These are phyloP conservation scores for Cornus controversa DNA, from an alignment of 148 eudicot species.

Conservation along the genomic window DNA sequence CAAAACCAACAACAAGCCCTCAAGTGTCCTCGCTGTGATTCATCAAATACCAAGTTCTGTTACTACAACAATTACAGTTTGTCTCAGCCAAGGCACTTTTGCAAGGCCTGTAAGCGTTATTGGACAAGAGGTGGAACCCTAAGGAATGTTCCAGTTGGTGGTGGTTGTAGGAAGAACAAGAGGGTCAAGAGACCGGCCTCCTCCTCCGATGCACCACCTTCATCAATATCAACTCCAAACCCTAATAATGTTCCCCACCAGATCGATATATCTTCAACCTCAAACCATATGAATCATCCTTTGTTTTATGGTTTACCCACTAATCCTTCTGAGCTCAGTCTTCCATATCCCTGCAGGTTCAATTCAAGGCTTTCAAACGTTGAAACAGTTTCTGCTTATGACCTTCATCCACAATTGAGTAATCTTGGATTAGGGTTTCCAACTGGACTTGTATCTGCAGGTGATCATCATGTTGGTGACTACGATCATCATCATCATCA, in stretches of 20 bases:
- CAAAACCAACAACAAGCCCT: constrained; percentile 28
- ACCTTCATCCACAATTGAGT: constrained; percentile 40
- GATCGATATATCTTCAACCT: constrained; percentile 15
- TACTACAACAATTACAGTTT: constrained; percentile 46
- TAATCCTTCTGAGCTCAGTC: constrained; percentile 30
- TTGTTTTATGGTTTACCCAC: constrained; percentile 18
- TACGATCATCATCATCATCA: background rate
- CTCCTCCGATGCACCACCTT: background rate
- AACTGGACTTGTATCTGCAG: background rate
- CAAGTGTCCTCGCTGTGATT: constrained; percentile 59
- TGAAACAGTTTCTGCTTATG: constrained; percentile 22
- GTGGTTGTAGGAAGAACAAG: constrained; percentile 57
- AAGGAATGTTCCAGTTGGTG: constrained; percentile 53
- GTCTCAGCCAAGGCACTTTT: constrained; percentile 57
- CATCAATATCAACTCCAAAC: constrained; percentile 3
- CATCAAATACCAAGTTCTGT: constrained; percentile 39
- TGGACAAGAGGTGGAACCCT: constrained; percentile 76
- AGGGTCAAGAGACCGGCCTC: constrained; percentile 33
- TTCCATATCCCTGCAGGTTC: constrained; percentile 35
- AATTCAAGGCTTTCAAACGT: constrained; percentile 18
- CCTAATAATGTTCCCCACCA: background rate
- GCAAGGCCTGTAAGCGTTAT: constrained; percentile 70
- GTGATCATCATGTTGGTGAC: constrained; percentile 1
- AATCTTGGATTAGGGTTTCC: constrained; percentile 54
- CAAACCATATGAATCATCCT: constrained; percentile 14